Base-by-base conservation (phyloP, 2,329 filamentous ascomycete species). In the Plectosphaerella sp. region DNA sequence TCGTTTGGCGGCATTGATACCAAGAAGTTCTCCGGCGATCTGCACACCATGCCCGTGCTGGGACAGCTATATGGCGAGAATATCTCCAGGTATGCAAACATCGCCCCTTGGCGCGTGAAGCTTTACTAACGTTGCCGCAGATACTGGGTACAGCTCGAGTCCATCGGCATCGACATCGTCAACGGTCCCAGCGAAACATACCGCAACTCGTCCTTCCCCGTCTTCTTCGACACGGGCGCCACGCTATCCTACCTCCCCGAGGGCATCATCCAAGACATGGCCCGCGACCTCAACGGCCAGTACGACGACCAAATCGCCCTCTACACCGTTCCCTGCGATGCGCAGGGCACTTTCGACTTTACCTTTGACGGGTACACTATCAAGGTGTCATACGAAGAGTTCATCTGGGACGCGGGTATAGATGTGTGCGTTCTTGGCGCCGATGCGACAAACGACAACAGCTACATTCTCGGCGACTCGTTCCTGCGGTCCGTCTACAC, bases 181-280 rank as follows among this genome's bases (percentile, higher is more conserved):
- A 64, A 68, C 39, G 64, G 63, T 39, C 54, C 50, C 11, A 43
- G 47, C 9, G 54, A 52, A 24, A 59, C 55, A 8, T 61, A 61
- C 53, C 20, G 54, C 41, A 46, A 60, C 53, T 69, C 68, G 39
- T 67, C 73, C 15, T 58, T 73, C 9, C 66, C 74, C 25, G 75
- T 80, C 28, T 75, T 84, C 48, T 74, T 88, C 24, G 85, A 88
- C 67, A 85, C 82, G 14, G 87, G 87, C 52, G 86, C 82, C 55
- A 87, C 82, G 42, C 71, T 88, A 51, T 86, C 80, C 65, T 82
- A 86, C 56, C 75, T 91, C 2, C 87, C 87, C 3, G 70, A 80
- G 54, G 62, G 71, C 33, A 66, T 88, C 53, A 77, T 82, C 53
- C 56, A 67, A 25, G 58, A 65, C 33, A 68, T 84, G 35, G 72